phyloP scores from a whole-genome alignment of 345 rosid species.

The Syzygium oleosum region DNA sequence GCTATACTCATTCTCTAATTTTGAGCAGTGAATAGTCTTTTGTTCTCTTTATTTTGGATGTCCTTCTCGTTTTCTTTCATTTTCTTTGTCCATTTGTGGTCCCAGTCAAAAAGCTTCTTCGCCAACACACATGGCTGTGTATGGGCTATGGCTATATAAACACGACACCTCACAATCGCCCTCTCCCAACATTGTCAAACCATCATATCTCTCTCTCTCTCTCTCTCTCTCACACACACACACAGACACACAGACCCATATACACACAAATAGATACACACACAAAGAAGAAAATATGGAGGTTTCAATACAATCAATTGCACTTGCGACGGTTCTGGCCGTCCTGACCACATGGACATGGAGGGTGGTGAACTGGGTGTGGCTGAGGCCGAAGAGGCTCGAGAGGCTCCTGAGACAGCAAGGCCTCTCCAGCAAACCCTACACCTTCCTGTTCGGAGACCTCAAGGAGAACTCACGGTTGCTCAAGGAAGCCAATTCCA shows the following conservation, averaged over 20 bases:
- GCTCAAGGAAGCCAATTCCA: not conserved
- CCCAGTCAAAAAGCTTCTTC: not conserved
- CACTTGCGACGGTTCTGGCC: not conserved
- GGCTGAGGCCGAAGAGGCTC: slow-evolving; percentile 10
- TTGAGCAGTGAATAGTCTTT: too few species aligned
- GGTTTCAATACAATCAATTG: not conserved
- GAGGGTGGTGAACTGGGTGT: not conserved
- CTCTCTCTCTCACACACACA: not conserved
- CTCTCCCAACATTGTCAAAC: not conserved
- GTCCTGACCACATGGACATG: not conserved
- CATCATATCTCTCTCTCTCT: not conserved
- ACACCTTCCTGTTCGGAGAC: slow-evolving; percentile 3
- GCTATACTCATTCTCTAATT: too few species aligned
- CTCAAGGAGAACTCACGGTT: not conserved
- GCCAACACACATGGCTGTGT: not conserved
- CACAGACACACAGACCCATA: too few species aligned
- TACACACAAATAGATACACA: not conserved
- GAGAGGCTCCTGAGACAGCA: slow-evolving; percentile 3
- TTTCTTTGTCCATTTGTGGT: not conserved
- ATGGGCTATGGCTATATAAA: not conserved
- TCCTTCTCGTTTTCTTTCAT: not conserved
- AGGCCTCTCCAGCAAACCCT: slow-evolving; percentile 3
- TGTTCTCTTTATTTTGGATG: not conserved
- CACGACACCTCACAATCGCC: not conserved
- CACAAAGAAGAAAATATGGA: not conserved